Conservation (phyloP, 2,329 filamentous ascomycete genomes). For the Aspergillus awamori region DNA sequence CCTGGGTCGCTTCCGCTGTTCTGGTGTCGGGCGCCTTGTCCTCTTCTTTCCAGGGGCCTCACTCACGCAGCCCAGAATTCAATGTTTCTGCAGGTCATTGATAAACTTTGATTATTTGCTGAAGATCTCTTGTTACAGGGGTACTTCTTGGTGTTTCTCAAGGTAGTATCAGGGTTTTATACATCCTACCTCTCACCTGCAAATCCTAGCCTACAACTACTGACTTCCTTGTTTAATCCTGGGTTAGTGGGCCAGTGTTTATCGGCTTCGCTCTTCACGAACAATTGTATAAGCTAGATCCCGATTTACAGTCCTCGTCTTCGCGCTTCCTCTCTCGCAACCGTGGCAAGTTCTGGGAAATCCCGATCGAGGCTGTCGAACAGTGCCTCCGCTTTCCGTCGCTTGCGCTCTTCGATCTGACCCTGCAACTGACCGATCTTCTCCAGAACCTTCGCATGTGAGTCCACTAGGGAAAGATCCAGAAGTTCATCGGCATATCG, state of each 20-base stretch:
- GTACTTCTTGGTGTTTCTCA: neutral
- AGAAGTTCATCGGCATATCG: slow-evolving; percentile 29
- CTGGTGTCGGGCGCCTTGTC: neutral
- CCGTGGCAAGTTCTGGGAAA: slow-evolving; percentile 25
- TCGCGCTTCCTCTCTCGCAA: slow-evolving; percentile 25
- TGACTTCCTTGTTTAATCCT: neutral
- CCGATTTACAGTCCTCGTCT: slow-evolving; percentile 17
- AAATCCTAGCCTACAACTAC: neutral
- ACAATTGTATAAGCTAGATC: neutral
- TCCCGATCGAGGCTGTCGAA: slow-evolving; percentile 20
- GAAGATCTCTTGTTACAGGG: neutral
- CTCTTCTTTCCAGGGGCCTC: neutral
- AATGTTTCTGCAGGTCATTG: neutral
- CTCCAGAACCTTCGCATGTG: slow-evolving; percentile 27
- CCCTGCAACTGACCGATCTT: slow-evolving; percentile 24
- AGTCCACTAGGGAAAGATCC: slow-evolving; percentile 29
- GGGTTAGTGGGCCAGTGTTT: neutral
- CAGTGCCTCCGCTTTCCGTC: slow-evolving; percentile 22
- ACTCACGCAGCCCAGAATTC: neutral
- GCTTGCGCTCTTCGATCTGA: slow-evolving; percentile 19
- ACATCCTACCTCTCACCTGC: neutral
- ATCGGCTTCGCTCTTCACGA: neutral
- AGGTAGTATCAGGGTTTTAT: neutral
- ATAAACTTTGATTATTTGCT: neutral
- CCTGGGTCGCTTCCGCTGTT: slow-evolving; percentile 9